phyloP scores from a whole-genome alignment of 192 early-diverging fungal species.

The Lunasporangiospora selenospora region DNA sequence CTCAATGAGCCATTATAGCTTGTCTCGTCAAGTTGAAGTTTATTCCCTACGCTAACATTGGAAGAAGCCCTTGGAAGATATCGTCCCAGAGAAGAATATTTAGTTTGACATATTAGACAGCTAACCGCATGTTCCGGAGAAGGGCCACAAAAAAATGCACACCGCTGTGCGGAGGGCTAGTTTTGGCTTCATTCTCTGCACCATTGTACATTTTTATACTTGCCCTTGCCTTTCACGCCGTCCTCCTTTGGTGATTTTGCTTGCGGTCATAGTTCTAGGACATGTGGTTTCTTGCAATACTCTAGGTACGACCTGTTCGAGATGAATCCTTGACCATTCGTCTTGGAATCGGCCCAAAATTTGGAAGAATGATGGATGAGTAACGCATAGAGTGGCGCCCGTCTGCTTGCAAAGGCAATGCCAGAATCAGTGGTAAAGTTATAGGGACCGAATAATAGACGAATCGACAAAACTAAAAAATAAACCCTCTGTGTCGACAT shows the following conservation, averaged over 20 bases:
- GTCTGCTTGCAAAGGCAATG: constrained; percentile 8
- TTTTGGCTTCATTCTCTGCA: constrained; percentile 2
- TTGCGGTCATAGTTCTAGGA: not conserved
- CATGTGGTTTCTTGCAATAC: not conserved
- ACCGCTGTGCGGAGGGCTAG: constrained; percentile 1
- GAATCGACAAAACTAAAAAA: constrained; percentile 14
- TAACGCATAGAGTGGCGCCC: constrained; percentile 8
- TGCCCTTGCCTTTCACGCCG: not conserved
- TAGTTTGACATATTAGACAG: not conserved
- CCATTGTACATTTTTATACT: constrained; percentile 1
- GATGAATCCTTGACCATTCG: constrained; percentile 13
- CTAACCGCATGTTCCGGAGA: not conserved
- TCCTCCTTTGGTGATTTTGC: constrained; percentile 6
- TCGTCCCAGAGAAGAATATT: not conserved
- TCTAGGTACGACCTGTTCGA: constrained; percentile 1
- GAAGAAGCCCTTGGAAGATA: constrained; percentile 3
- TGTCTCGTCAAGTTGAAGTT: too few species aligned
- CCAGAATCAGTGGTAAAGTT: constrained; percentile 1
- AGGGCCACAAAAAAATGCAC: not conserved
- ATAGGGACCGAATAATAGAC: constrained; percentile 13
- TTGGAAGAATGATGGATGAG: constrained; percentile 15
- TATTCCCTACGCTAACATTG: too few species aligned
- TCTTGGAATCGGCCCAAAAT: constrained; percentile 4
- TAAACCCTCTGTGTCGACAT: not conserved
- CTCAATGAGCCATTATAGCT: too few species aligned